These are phyloP conservation scores for Castanopsis chinensis DNA, from an alignment of 306 rosid species.

Conservation along the genomic window DNA sequence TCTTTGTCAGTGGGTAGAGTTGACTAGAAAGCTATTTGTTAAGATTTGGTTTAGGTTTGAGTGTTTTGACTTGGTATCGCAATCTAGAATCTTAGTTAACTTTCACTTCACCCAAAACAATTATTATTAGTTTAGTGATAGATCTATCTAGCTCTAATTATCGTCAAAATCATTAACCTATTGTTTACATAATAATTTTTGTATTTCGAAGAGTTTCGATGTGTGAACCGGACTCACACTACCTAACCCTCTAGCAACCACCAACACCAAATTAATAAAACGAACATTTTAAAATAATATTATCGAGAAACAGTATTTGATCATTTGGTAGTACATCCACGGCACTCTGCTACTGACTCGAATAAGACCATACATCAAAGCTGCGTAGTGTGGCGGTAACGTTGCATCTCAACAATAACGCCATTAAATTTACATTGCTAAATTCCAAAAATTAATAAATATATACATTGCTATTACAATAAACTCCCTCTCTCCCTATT, in stretches of 20 bases:
- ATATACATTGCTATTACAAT: neutral
- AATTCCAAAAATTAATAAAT: neutral
- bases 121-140: neutral
- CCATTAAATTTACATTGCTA: neutral
- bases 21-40: slow-evolving; percentile 11
- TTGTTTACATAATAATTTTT: neutral
- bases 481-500: no score
- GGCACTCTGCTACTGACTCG: neutral
- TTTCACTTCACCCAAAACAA: slow-evolving; percentile 25
- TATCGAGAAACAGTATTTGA: neutral
- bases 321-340: neutral
- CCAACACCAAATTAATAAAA: neutral
- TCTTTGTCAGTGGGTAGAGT: slow-evolving; percentile 11
- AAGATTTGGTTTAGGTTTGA: slow-evolving; percentile 8
- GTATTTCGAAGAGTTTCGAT: neutral
- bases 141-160: neutral
- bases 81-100: slow-evolving; percentile 24
- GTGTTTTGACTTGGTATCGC: neutral
- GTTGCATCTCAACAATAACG: neutral
- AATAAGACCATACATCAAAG: neutral
- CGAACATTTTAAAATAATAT: neutral
- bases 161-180: neutral
- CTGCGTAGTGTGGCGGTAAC: neutral
- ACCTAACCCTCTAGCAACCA: neutral
- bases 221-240: neutral